Evolutionary conservation across 495 filamentous ascomycete genomes (phyloP).

Genomic region (Tuber indicum): DNA sequence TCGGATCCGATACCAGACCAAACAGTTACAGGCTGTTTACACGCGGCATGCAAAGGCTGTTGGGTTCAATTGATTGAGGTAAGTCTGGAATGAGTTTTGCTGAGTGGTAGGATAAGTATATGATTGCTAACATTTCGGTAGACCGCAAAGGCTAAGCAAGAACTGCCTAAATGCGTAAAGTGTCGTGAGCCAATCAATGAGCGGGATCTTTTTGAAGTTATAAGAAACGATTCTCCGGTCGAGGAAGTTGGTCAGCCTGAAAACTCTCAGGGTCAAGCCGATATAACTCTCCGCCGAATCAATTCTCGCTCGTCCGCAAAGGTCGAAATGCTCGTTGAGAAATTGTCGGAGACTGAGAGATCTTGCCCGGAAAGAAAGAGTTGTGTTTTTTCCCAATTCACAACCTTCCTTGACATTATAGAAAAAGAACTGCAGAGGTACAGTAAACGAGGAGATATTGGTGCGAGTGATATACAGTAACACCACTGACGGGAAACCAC

Average conservation of each 20-base stretch:
- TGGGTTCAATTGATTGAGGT: slow-evolving; percentile 70
- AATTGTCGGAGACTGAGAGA: slow-evolving; percentile 60
- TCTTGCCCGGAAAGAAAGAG: slow-evolving; percentile 66
- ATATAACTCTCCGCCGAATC: slow-evolving; percentile 67
- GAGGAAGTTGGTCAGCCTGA: slow-evolving; percentile 47
- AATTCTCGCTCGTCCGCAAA: slow-evolving; percentile 79
- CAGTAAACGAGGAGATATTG: background rate
- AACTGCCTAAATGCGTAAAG: slow-evolving; percentile 74
- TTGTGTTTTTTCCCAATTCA: slow-evolving; percentile 94
- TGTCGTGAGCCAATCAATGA: slow-evolving; percentile 77
- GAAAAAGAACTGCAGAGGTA: slow-evolving; percentile 64
- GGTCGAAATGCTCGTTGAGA: slow-evolving; percentile 67
- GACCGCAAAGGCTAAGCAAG: slow-evolving; percentile 70
- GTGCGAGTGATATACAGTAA: slow-evolving; percentile 9
- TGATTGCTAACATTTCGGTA: slow-evolving; percentile 34
- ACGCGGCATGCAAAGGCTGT: slow-evolving; percentile 90
- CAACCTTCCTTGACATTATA: slow-evolving; percentile 88
- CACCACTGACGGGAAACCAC: slow-evolving; percentile 1
- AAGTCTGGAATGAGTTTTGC: background rate
- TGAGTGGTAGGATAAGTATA: background rate
- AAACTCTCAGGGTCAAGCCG: background rate
- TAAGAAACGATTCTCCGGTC: slow-evolving; percentile 50
- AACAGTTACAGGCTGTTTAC: slow-evolving; percentile 91
- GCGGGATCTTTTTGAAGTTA: slow-evolving; percentile 84
- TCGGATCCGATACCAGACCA: slow-evolving; percentile 93